Conservation (phyloP, 2,329 filamentous ascomycete genomes). For the Fusarium virguliforme region DNA sequence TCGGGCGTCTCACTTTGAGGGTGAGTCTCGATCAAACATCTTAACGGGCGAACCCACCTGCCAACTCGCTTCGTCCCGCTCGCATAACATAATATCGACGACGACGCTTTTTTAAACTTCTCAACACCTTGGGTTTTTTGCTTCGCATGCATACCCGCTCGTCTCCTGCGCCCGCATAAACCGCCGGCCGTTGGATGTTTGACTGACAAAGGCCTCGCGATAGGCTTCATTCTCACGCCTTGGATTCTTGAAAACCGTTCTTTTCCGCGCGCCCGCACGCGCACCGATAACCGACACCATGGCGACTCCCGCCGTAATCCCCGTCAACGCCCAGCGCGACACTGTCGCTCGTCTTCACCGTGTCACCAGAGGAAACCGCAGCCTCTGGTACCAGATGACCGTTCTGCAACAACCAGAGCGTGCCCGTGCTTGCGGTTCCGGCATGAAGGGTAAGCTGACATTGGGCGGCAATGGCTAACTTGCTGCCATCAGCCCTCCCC, state of each 20-base stretch:
- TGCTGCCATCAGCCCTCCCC: not conserved
- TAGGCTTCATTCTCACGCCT: conserved; percentile 34
- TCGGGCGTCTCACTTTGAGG: conserved; percentile 40
- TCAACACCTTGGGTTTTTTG: conserved; percentile 27
- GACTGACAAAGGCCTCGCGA: conserved; percentile 29
- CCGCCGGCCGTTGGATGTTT: conserved; percentile 12
- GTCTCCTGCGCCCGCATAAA: conserved; percentile 18
- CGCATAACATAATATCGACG: conserved; percentile 7
- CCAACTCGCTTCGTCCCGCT: conserved; percentile 15
- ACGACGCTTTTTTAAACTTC: conserved; percentile 25
- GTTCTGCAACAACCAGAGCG: conserved; percentile 96
- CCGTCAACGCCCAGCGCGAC: conserved; percentile 54
- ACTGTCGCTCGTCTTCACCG: conserved; percentile 64
- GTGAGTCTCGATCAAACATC: conserved; percentile 39
- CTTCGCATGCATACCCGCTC: conserved; percentile 26
- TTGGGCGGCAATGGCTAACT: conserved; percentile 1
- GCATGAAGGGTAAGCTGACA: conserved; percentile 84
- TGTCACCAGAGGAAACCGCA: conserved; percentile 80
- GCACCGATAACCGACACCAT: conserved; percentile 47
- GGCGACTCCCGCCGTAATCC: conserved; percentile 54
- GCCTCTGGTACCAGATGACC: conserved; percentile 84
- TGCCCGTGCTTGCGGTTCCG: conserved; percentile 94
- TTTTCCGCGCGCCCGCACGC: conserved; percentile 26
- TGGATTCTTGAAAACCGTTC: conserved; percentile 30
- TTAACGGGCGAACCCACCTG: conserved; percentile 27